Base-by-base conservation (phyloP, 2,329 filamentous ascomycete species). In the Pseudogymnoascus pannorum region DNA sequence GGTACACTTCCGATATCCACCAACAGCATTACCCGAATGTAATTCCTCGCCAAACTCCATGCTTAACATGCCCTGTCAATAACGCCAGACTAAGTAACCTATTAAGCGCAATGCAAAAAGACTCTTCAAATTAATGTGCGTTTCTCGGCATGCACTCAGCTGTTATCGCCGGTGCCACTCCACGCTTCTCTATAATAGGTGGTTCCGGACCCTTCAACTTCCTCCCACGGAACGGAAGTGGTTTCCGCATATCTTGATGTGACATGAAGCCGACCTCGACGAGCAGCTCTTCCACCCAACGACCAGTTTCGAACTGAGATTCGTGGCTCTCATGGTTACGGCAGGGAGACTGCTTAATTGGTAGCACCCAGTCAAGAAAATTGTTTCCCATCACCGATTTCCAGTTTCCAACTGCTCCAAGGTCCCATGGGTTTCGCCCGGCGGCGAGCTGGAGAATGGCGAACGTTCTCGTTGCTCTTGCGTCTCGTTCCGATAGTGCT, bases 381-480 rank as follows among this genome's bases (percentile, higher is more conserved):
- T 76, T 82, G 54, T 81, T 75, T 0, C 93, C 93, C 86, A 99
- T 91, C 22, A 97, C 84, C 12, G 87, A 82, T 65, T 85, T 83
- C 75, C 92, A 87, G 70, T 97, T 97, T 26, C 78, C 75, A 64
- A 82, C 79, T 29, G 72, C 76, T 1, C 89, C 90, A 0, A 94
- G 76, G 68, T 96, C 84, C 86, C 91, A 99, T 0, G 91, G 91
- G 67, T 96, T 96, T 67, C 94, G 87, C 8, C 89, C 87, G 0
- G 84, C 81, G 2, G 84, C 78, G 0, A 88, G 90, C 64, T 84
- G 81, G 1, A 97, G 77, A 40, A 97, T 87, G 11, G 90, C 91
- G 71, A 96, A 97, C 9, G 83, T 88, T 26, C 87, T 82, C 4
- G 76, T 79, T 22, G 85, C 83, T 63, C 61, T 64, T 2, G 61